Evolutionary conservation across 1,284 basidiomycete genomes (phyloP).

Genomic region (Mrakiaceae sp.): DNA sequence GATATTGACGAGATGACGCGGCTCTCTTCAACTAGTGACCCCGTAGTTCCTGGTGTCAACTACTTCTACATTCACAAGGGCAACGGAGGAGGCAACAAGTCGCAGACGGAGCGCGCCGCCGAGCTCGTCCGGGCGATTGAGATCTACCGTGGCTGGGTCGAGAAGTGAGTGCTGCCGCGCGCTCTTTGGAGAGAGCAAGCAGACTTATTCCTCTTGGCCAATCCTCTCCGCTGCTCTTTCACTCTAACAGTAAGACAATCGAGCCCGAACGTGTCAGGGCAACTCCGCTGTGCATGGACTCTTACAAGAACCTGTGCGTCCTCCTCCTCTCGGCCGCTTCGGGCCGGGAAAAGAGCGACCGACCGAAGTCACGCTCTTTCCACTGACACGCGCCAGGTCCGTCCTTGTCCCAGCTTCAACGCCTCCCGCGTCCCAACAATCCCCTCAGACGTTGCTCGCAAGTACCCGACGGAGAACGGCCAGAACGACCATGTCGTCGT

Average conservation of each 20-base stretch:
- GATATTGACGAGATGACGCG: constrained; percentile 52
- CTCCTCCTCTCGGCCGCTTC: no score
- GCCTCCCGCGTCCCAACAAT: constrained; percentile 72
- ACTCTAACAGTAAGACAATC: constrained; percentile 50
- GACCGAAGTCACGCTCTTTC: no score
- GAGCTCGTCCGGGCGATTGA: constrained; percentile 69
- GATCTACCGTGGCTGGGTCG: constrained; percentile 67
- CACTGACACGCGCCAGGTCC: not conserved
- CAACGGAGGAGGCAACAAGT: constrained; percentile 45
- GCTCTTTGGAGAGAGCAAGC: not conserved
- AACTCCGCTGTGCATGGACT: constrained; percentile 78
- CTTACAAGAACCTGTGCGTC: constrained; percentile 82
- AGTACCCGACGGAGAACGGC: constrained; percentile 53
- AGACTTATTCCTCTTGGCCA: not conserved
- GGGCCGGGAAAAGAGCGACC: no score
- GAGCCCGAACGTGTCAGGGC: constrained; percentile 82
- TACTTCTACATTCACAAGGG: constrained; percentile 89
- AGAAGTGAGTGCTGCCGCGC: constrained; percentile 47
- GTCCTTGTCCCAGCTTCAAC: constrained; percentile 55
- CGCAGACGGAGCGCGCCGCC: constrained; percentile 60
- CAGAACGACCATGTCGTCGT: constrained; percentile 82
- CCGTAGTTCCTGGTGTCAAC: constrained; percentile 85
- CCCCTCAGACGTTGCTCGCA: constrained; percentile 69
- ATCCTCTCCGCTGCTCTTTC: not conserved
- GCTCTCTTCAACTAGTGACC: constrained; percentile 40